Evolutionary conservation across 2,329 filamentous ascomycete genomes (phyloP), one percentile per base, ranked within the genome.

Genomic region (Westerdykella sp.): DNA sequence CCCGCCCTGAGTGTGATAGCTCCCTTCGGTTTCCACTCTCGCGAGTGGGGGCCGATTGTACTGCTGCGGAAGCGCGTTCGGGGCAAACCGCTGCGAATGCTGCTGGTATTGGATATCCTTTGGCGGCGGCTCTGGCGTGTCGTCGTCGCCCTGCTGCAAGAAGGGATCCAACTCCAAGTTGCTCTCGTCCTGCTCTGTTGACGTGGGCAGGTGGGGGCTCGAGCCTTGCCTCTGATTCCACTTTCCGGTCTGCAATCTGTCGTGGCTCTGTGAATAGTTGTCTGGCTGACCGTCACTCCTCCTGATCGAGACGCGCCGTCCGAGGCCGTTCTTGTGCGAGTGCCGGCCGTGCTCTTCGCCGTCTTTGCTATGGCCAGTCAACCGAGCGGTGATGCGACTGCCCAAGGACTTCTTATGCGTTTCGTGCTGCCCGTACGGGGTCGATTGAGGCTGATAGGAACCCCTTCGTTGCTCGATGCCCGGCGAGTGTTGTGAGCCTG

Each of bases 11-110:
- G 10, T 14, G 36, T 45, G 44, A 49, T 65, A 64, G 56, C 62
- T 66, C 40, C 60, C 60, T 53, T 66, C 61, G 35, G 63, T 66
- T 60, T 61, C 63, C 41, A 67, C 63, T 44, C 59, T 62, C 51
- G 61, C 61, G 51, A 66, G 59, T 60, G 59, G 61, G 57, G 58
- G 59, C 55, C 62, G 64, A 55, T 47, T 54, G 47, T 59, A 62
- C 46, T 59, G 55, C 43, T 50, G 49, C 48, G 62, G 60, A 25
- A 59, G 59, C 28, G 60, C 48, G 40, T 57, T 60, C 16, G 49
- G 53, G 41, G 43, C 56, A 45, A 57, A 60, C 11, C 34, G 49
- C 22, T 43, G 49, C 39, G 49, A 49, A 37, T 56, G 57, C 36
- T 54, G 59, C 35, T 60, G 60, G 36, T 60, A 66, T 21, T 48